Evolutionary conservation across 2,329 filamentous ascomycete species (phyloP).

Genomic region (Fusarium miscanthi): DNA sequence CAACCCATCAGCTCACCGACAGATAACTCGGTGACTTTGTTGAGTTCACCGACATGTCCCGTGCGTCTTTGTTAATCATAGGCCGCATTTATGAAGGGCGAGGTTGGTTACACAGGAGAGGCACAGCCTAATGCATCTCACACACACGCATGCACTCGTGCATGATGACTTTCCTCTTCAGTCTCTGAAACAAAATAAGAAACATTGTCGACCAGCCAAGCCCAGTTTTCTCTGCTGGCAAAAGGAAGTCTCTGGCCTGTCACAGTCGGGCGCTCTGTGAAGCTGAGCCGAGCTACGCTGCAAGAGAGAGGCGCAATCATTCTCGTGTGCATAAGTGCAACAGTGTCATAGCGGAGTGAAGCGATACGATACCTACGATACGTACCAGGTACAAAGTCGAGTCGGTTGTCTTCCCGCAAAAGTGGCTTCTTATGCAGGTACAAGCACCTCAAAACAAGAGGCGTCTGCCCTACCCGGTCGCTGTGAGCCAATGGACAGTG

Average conservation of each 20-base stretch:
- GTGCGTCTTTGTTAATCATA: slow-evolving; percentile 2
- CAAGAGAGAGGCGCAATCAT: slow-evolving; percentile 27
- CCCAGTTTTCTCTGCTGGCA: not conserved
- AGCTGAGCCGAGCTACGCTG: slow-evolving; percentile 24
- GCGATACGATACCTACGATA: not conserved
- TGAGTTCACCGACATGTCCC: slow-evolving; percentile 27
- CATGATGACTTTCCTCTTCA: slow-evolving; percentile 1
- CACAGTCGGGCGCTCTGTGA: slow-evolving; percentile 16
- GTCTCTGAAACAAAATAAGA: slow-evolving; percentile 16
- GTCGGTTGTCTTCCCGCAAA: slow-evolving; percentile 38
- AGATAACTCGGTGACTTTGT: slow-evolving; percentile 14
- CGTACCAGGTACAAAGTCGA: slow-evolving; percentile 14
- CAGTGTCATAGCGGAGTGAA: not conserved
- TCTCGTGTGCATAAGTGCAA: not conserved
- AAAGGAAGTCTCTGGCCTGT: slow-evolving; percentile 1
- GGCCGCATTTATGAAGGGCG: slow-evolving; percentile 10
- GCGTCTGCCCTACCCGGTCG: slow-evolving; percentile 28
- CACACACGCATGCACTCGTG: slow-evolving; percentile 5
- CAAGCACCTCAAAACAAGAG: slow-evolving; percentile 22
- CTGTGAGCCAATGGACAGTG: slow-evolving; percentile 16
- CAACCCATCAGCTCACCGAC: slow-evolving; percentile 12
- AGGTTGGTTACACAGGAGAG: slow-evolving; percentile 16
- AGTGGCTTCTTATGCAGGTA: slow-evolving; percentile 40
- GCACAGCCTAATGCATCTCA: slow-evolving; percentile 5
- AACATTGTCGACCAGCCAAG: not conserved